Base-by-base conservation (phyloP, 2,329 filamentous ascomycete species). In the Rhynchosporium secalis region DNA sequence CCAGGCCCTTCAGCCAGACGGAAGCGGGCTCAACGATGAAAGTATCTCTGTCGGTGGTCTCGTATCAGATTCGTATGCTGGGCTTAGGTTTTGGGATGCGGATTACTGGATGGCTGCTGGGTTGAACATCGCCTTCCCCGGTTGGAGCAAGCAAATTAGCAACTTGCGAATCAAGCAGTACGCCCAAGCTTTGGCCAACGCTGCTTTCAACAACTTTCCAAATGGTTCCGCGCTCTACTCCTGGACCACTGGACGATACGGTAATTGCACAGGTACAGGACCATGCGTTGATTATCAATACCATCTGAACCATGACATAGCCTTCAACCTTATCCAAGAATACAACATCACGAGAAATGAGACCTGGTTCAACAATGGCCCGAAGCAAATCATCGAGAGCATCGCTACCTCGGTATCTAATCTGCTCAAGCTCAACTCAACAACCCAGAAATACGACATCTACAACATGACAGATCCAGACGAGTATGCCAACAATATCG, bases 221-320 rank as follows among this genome's bases (percentile, higher is more conserved):
- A 73, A 77, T 1, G 80, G 81, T 5, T 83, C 85, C 26, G 86
- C 86, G 0, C 81, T 86, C 0, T 91, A 83, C 69, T 82, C 87
- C 1, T 91, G 88, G 88, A 90, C 86, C 0, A 83, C 83, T 67
- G 86, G 84, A 8, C 76, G 86, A 5, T 87, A 80, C 69, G 88
- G 87, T 2, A 90, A 90, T 69, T 90, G 87, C 69, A 90, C 88
- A 7, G 72, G 78, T 2, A 83, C 82, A 3, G 83, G 83, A 1
- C 80, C 83, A 31, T 90, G 87, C 72, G 88, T 86, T 68, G 87
- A 90, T 72, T 90, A 90, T 66, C 81, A 90, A 71, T 91, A 90
- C 68, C 87, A 90, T 72, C 69, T 90, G 43, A 90, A 90, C 68
- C 85, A 86, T 7, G 87, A 90, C 67, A 89, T 90, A 67, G 85